phyloP scores from a whole-genome alignment of 768 basidiomycete genomes.

The Mycena filopes region DNA sequence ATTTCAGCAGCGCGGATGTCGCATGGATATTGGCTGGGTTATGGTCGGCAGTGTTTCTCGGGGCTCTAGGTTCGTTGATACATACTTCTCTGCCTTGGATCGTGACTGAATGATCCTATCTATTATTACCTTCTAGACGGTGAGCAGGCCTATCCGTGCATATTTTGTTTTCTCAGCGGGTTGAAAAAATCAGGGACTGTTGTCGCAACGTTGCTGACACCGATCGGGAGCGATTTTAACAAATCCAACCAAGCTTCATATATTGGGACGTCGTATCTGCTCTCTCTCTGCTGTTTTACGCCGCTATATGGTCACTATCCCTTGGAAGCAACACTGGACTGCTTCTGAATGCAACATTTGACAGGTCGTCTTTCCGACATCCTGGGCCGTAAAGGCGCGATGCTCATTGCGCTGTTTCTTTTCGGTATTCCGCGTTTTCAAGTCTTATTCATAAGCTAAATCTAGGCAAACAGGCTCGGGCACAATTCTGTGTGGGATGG shows the following conservation, averaged over 20 bases:
- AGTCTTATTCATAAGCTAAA: slow-evolving; percentile 29
- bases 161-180: slow-evolving; percentile 20
- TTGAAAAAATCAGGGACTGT: slow-evolving; percentile 69
- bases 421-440: slow-evolving; percentile 67
- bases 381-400: slow-evolving; percentile 85
- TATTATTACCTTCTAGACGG: slow-evolving; percentile 28
- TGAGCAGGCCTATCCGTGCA: slow-evolving; percentile 21
- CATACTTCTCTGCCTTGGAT: slow-evolving; percentile 8
- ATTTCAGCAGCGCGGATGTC: slow-evolving; percentile 64
- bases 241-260: slow-evolving; percentile 86
- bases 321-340: not conserved
- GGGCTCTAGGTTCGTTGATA: slow-evolving; percentile 73
- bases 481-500: slow-evolving; percentile 87
- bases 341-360: not conserved
- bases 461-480: slow-evolving; percentile 67
- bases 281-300: slow-evolving; percentile 92
- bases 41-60: slow-evolving; percentile 87
- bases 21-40: slow-evolving; percentile 80
- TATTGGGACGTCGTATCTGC: slow-evolving; percentile 88
- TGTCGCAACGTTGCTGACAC: slow-evolving; percentile 85
- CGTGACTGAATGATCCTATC: slow-evolving; percentile 28
- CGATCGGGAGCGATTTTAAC: slow-evolving; percentile 87
- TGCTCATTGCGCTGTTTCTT: slow-evolving; percentile 83
- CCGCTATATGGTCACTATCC: slow-evolving; percentile 78
- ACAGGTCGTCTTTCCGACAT: slow-evolving; percentile 87